These are phyloP conservation scores for Pythium brachiatum DNA, from an alignment of 352 stramenopile species.

Conservation along the genomic window DNA sequence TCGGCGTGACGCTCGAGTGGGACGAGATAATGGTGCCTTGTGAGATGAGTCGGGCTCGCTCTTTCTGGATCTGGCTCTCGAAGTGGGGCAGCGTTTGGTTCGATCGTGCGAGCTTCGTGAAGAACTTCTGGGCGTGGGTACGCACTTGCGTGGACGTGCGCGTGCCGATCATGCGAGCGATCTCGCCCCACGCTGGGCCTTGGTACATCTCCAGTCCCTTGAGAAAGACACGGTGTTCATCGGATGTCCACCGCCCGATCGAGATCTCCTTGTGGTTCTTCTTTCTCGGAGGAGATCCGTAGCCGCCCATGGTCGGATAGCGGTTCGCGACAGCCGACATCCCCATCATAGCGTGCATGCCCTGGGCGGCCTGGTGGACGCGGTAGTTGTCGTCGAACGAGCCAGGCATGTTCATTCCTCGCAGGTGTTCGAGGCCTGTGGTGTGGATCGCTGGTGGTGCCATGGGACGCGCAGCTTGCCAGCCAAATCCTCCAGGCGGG, in stretches of 20 bases:
- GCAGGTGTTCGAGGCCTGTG: constrained; percentile 22
- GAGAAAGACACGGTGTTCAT: constrained; percentile 77
- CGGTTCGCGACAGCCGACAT: constrained; percentile 8
- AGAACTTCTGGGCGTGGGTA: constrained; percentile 89
- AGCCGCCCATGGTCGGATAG: constrained; percentile 14
- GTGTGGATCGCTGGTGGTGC: constrained; percentile 17
- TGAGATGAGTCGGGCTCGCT: constrained; percentile 51
- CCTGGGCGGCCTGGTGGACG: constrained; percentile 23
- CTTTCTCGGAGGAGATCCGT: constrained; percentile 14
- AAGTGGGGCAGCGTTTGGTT: constrained; percentile 77
- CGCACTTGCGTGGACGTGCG: constrained; percentile 83
- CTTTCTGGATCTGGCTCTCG: constrained; percentile 70
- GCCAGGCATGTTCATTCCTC: constrained; percentile 6
- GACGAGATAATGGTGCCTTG: constrained; percentile 32
- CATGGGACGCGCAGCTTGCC: constrained; percentile 22
- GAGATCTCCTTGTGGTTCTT: constrained; percentile 53
- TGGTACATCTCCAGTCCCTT: constrained; percentile 81
- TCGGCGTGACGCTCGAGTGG: constrained; percentile 42
- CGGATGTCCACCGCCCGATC: constrained; percentile 71
- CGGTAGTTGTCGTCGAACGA: constrained; percentile 21
- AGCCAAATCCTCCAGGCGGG: constrained; percentile 14
- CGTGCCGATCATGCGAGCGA: constrained; percentile 77
- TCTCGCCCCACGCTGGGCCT: constrained; percentile 78
- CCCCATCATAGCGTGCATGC: constrained; percentile 30
- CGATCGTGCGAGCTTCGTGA: constrained; percentile 77